These are phyloP conservation scores for Isabelozyma gotoi DNA, from an alignment of 805 yeast species.

Conservation along the genomic window DNA sequence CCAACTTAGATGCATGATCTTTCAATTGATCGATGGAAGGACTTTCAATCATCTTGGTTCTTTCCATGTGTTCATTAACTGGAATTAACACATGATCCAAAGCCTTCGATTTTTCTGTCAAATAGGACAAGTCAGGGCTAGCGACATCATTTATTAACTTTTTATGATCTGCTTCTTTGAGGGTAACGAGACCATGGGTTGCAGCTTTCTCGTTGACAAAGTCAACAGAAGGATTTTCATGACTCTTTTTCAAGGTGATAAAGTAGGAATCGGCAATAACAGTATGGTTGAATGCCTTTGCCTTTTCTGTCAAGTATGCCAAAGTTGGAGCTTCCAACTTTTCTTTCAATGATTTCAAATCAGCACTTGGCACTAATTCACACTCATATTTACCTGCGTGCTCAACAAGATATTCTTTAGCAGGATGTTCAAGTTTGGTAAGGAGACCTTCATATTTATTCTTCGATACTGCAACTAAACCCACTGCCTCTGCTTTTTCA, in stretches of 20 bases:
- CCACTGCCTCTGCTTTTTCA: constrained; percentile 18
- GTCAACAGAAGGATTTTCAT: constrained; percentile 15
- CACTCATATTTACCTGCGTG: constrained; percentile 12
- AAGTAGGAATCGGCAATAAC: constrained; percentile 6
- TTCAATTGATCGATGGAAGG: constrained; percentile 31
- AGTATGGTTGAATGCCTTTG: constrained; percentile 8
- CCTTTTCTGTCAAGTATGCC: constrained; percentile 5
- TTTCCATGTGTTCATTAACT: constrained; percentile 6
- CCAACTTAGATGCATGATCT: constrained; percentile 27
- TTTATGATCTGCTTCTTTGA: constrained; percentile 18
- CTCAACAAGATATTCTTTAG: constrained; percentile 19
- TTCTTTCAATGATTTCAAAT: constrained; percentile 6
- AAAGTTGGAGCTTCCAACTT: constrained; percentile 1
- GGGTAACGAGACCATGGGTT: constrained; percentile 19
- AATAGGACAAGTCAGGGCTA: constrained; percentile 4
- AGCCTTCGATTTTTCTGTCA: constrained; percentile 13
- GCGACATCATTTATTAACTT: constrained; percentile 8
- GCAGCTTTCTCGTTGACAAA: constrained; percentile 17
- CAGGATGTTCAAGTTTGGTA: constrained; percentile 14
- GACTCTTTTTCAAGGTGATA: constrained; percentile 3
- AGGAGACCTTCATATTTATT: constrained; percentile 8
- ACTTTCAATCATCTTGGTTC: constrained; percentile 11
- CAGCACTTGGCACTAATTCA: neutral
- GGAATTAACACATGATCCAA: constrained; percentile 19
- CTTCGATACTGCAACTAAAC: constrained; percentile 15